A percentile compares a stretch with the other conserved stretches of the same genome.
phyloP scores from a whole-genome alignment of 495 filamentous ascomycete genomes.

The Penicillium antarcticum region DNA sequence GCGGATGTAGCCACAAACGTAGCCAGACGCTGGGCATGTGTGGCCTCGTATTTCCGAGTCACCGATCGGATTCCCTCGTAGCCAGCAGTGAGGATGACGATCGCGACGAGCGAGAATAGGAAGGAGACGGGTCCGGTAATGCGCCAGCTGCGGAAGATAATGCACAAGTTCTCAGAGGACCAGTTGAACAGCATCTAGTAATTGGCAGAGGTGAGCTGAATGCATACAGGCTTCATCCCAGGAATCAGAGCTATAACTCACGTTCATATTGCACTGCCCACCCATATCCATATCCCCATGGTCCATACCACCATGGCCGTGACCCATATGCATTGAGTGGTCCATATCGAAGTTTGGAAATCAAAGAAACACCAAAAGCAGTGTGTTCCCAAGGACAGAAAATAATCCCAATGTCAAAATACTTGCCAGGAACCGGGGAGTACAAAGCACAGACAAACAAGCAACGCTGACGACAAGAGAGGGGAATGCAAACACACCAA shows the following conservation, averaged over 20 bases:
- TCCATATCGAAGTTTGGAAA: constrained; percentile 21
- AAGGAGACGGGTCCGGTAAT: constrained; percentile 68
- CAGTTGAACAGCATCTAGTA: constrained; percentile 94
- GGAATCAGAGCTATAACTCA: constrained; percentile 31
- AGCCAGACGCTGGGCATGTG: constrained; percentile 44
- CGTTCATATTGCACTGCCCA: constrained; percentile 80
- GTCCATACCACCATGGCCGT: constrained; percentile 35
- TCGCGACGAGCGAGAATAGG: constrained; percentile 73
- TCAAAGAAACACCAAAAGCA: not conserved
- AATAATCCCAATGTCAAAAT: not conserved
- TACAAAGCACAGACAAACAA: constrained; percentile 8
- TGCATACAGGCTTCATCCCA: not conserved
- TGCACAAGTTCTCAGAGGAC: constrained; percentile 87
- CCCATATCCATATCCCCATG: constrained; percentile 62
- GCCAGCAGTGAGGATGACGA: constrained; percentile 78
- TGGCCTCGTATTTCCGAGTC: constrained; percentile 72
- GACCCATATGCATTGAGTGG: constrained; percentile 43
- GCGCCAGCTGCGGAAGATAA: constrained; percentile 91
- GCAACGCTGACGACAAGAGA: constrained; percentile 2
- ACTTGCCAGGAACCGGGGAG: not conserved
- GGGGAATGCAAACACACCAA: constrained; percentile 41
- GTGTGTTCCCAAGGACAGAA: not conserved
- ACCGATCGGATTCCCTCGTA: constrained; percentile 84
- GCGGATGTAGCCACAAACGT: constrained; percentile 37
- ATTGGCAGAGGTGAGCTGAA: not conserved